These are phyloP conservation scores for Blastomyces parvus DNA, from an alignment of 2,329 filamentous ascomycete species.

Conservation along the genomic window DNA sequence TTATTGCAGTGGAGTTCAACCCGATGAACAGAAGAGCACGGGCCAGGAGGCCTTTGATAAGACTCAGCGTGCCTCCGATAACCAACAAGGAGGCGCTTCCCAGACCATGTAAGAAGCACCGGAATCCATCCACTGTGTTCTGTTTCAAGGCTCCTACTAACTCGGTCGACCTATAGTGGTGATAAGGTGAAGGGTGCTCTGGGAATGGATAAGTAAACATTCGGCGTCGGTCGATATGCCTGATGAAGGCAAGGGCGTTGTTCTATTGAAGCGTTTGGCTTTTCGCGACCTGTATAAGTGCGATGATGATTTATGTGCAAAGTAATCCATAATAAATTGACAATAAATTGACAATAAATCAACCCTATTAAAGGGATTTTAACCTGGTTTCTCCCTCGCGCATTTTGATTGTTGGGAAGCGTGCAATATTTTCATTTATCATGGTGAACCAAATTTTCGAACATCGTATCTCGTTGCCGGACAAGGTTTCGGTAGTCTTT, in stretches of 20 bases:
- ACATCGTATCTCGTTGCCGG: slow-evolving; percentile 58
- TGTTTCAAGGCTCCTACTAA: slow-evolving; percentile 4
- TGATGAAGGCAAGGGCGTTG: not conserved
- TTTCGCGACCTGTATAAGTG: slow-evolving; percentile 8
- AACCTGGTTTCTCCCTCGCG: not conserved
- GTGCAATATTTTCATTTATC: not conserved
- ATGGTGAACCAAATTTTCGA: slow-evolving; percentile 58
- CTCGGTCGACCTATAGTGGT: slow-evolving; percentile 21
- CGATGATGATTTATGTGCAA: slow-evolving; percentile 2
- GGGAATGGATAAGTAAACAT: slow-evolving; percentile 24
- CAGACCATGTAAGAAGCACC: slow-evolving; percentile 30
- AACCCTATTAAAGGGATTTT: not conserved
- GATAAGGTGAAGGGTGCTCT: slow-evolving; percentile 39
- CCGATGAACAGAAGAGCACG: slow-evolving; percentile 48
- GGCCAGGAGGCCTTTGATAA: slow-evolving; percentile 46
- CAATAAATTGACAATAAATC: not conserved
- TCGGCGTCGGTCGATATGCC: not conserved
- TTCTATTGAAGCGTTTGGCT: slow-evolving; percentile 7
- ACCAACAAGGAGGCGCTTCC: slow-evolving; percentile 30
- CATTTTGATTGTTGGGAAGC: not conserved
- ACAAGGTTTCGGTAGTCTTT: slow-evolving; percentile 53
- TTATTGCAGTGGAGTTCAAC: slow-evolving; percentile 34
- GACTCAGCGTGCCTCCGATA: slow-evolving; percentile 37
- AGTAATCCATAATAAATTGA: not conserved
- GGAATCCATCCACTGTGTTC: not conserved